Base-by-base conservation (phyloP, 169 alveolate species). In the Plasmodium gonderi region DNA sequence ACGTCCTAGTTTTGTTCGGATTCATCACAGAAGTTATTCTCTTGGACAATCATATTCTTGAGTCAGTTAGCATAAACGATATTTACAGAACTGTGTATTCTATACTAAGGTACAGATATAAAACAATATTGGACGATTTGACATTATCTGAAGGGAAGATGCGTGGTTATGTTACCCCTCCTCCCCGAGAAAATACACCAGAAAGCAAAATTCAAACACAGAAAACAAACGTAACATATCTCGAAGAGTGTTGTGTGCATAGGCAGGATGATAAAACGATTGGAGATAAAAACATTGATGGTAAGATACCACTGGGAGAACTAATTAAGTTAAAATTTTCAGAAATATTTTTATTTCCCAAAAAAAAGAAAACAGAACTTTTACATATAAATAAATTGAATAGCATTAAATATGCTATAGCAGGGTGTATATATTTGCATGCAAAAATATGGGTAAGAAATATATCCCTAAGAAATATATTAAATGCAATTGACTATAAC, bases 391-490 rank as follows among this genome's bases (percentile, higher is more conserved):
- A 26, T 14, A 74, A 75, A 33, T 77, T 85, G 33, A 85, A 36
- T 20, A 74, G 60, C 67, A 74, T 85, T 74, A 85, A 85, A 74
- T 74, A 85, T 75, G 92, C 92, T 64, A 74, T 85, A 67, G 64
- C 79, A 51, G 87, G 87, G 11, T 85, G 92, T 65, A 74, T 72
- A 49, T 85, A 74, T 77, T 36, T 76, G 77, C 85, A 85, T 72
- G 85, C 72, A 17, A 85, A 85, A 54, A 74, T 85, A 74, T 74
- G 78, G 31, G 36, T 20, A n/a, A 47, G 26, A 72, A 74, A 54
- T 40, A 44, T 75, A 12, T 74, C 87, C 23, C 45, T 85, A 72
- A 85, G 92, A 54, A 74, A 85, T 38, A 65, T 85, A 8, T 85
- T 85, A 64, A 85, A 85, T 64, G 69, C 67, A 47, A 74, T 76